A percentile compares a stretch with the other conserved stretches of the same genome.
phyloP scores from a whole-genome alignment of 148 eudicot species.

The Spergularia marina region DNA sequence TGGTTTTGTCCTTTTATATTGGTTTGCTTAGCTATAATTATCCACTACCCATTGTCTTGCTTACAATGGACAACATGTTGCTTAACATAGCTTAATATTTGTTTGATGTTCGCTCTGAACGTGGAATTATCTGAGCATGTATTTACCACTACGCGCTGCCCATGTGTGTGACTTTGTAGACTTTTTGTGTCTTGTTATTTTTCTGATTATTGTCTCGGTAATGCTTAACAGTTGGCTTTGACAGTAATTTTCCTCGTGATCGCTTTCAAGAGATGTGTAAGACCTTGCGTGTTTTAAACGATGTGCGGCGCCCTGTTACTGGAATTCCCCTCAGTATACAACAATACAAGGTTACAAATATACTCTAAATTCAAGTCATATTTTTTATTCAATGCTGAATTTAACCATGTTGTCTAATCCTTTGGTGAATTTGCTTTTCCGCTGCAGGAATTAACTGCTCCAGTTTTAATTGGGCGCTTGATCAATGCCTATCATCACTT shows the following conservation, averaged over 20 bases:
- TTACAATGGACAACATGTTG: not conserved
- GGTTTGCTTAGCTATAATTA: too few species aligned
- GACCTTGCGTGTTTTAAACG: slow-evolving; percentile 88
- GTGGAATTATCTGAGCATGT: not conserved
- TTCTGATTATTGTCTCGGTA: slow-evolving; percentile 62
- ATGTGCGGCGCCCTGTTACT: slow-evolving; percentile 77
- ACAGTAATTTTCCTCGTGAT: slow-evolving; percentile 97
- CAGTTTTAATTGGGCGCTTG: slow-evolving; percentile 85
- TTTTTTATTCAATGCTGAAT: not conserved
- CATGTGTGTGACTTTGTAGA: not conserved
- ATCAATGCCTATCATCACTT: slow-evolving; percentile 85
- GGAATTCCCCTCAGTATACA: slow-evolving; percentile 96
- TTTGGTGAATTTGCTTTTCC: slow-evolving; percentile 18
- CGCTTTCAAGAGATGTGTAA: slow-evolving; percentile 89
- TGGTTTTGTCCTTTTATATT: too few species aligned
- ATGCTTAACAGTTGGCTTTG: slow-evolving; percentile 95
- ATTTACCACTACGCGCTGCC: not conserved
- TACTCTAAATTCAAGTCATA: not conserved
- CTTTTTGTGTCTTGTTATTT: slow-evolving; percentile 13
- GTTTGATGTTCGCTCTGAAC: not conserved
- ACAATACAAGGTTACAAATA: slow-evolving; percentile 77
- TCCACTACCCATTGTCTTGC: not conserved
- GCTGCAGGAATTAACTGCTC: slow-evolving; percentile 80
- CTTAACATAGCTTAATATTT: too few species aligned
- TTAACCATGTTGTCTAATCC: slow-evolving; percentile 2